phyloP scores from a whole-genome alignment of 108 stramenopile species.

The Aureococcus anophagefferens region DNA sequence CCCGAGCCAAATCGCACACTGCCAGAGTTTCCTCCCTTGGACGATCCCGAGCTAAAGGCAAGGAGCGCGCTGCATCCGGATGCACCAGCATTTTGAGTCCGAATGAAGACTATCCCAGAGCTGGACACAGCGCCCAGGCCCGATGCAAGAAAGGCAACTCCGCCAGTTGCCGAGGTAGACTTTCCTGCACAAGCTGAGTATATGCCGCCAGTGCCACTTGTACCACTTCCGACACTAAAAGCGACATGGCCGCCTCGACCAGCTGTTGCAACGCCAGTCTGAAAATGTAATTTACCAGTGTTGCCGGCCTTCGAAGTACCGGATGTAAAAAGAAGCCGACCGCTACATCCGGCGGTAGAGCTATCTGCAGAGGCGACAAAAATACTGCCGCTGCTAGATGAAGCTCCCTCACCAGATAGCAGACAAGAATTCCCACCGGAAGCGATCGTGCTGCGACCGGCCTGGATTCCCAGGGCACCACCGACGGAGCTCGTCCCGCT shows the following conservation, averaged over 20 bases:
- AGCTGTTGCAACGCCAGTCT: neutral
- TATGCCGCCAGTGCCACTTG: neutral
- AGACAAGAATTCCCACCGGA: neutral
- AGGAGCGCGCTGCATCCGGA: neutral
- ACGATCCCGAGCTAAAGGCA: constrained; percentile 9
- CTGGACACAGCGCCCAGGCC: neutral
- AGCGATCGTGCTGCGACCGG: neutral
- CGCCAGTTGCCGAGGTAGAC: neutral
- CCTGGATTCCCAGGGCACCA: neutral
- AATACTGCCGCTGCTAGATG: neutral
- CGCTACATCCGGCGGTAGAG: neutral
- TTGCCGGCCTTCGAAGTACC: neutral
- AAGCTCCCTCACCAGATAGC: neutral
- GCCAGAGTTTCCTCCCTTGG: too few species aligned
- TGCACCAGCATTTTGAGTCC: neutral
- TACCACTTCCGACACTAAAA: neutral
- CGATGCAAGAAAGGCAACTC: neutral
- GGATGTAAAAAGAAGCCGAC: neutral
- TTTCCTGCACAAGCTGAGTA: neutral
- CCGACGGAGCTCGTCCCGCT: neutral
- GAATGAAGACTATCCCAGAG: neutral
- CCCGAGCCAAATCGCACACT: too few species aligned
- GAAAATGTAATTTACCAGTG: neutral
- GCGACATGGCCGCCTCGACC: neutral
- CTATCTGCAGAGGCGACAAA: neutral